Evolutionary conservation across 495 filamentous ascomycete species (phyloP).

Genomic region (Penicillium verhagenii): DNA sequence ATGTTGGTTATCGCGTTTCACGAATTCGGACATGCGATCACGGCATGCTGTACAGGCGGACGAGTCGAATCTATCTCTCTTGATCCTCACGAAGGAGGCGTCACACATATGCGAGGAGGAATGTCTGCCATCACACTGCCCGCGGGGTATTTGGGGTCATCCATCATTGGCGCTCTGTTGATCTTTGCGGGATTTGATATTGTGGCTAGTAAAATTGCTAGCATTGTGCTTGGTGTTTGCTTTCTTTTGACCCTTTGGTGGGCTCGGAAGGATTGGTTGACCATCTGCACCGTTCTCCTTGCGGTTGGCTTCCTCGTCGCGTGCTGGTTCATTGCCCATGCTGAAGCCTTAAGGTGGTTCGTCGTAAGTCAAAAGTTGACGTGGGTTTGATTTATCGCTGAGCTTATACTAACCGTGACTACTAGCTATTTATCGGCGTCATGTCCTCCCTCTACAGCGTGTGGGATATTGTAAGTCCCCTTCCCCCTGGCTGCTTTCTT

Average conservation of each 20-base stretch:
- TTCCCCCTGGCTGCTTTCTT: not conserved
- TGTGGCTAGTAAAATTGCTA: constrained; percentile 74
- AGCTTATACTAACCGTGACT: not conserved
- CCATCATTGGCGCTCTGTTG: constrained; percentile 71
- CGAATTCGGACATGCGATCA: constrained; percentile 77
- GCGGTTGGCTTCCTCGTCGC: constrained; percentile 70
- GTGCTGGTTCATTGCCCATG: constrained; percentile 78
- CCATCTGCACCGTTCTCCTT: constrained; percentile 63
- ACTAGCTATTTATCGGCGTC: constrained; percentile 70
- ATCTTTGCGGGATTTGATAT: constrained; percentile 82
- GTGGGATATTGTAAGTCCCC: constrained; percentile 72
- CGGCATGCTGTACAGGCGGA: constrained; percentile 69
- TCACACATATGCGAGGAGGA: constrained; percentile 79
- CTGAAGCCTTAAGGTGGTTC: constrained; percentile 68
- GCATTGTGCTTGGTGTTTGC: constrained; percentile 67
- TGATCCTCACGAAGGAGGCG: constrained; percentile 69
- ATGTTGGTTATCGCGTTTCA: constrained; percentile 87
- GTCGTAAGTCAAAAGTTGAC: constrained; percentile 45
- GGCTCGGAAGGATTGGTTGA: constrained; percentile 75
- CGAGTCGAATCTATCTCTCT: constrained; percentile 69
- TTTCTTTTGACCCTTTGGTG: constrained; percentile 79
- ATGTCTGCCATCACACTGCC: constrained; percentile 69
- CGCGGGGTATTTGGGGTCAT: constrained; percentile 74
- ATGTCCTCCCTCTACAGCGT: constrained; percentile 77
- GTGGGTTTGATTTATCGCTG: no score